Evolutionary conservation across 345 rosid species (phyloP).

Genomic region (Brassica rapa): DNA sequence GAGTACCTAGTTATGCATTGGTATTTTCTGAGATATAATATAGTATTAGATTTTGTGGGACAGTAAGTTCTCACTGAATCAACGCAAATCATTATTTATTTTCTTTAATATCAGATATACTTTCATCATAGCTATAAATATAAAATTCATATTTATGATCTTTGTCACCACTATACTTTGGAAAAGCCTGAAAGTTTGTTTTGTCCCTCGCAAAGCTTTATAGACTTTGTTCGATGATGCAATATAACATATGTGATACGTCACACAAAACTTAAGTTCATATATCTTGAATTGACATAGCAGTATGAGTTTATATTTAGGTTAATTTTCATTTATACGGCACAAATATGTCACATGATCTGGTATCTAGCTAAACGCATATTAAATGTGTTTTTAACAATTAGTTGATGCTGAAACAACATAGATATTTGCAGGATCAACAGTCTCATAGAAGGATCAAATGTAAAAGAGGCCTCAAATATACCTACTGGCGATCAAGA

Average conservation of each 20-base stretch:
- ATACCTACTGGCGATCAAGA: slow-evolving; percentile 30
- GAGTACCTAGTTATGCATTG: not conserved
- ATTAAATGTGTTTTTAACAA: no score
- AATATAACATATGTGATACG: slow-evolving; percentile 3
- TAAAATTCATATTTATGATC: slow-evolving; percentile 20
- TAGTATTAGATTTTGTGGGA: slow-evolving; percentile 3
- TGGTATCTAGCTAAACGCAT: not conserved
- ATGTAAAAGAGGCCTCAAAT: slow-evolving; percentile 27
- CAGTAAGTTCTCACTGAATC: slow-evolving; percentile 20
- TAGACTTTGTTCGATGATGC: not conserved
- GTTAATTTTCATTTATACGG: not conserved
- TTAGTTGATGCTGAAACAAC: no score
- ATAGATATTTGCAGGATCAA: no score
- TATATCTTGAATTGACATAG: not conserved
- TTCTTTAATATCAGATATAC: not conserved
- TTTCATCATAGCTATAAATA: not conserved
- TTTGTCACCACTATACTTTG: slow-evolving; percentile 35
- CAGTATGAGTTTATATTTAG: not conserved
- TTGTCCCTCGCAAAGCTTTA: slow-evolving; percentile 26
- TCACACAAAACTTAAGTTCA: slow-evolving; percentile 10
- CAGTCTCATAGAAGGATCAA: not conserved
- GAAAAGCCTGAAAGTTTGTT: slow-evolving; percentile 26
- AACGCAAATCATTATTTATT: not conserved
- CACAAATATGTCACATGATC: slow-evolving; percentile 5
- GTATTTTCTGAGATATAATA: slow-evolving; percentile 15